Evolutionary conservation across 169 alveolate genomes (phyloP).

Genomic region (Theileria parva): DNA sequence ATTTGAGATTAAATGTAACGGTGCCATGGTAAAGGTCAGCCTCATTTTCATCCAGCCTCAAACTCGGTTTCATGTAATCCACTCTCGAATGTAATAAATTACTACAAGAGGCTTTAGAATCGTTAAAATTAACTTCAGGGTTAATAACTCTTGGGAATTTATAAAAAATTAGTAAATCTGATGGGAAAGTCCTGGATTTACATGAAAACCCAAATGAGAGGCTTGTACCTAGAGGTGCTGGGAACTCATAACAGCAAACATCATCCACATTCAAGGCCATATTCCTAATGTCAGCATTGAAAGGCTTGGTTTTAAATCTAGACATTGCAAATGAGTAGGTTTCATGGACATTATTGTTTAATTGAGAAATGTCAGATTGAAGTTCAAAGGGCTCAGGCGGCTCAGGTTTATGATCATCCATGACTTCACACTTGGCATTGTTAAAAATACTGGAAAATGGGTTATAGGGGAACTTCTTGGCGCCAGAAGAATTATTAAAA

Average conservation of each 20-base stretch:
- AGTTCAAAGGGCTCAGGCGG: not conserved
- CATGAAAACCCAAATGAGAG: not conserved
- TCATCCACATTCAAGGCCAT: slow-evolving; percentile 18
- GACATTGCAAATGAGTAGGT: not conserved
- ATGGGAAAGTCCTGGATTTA: not conserved
- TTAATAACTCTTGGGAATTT: not conserved
- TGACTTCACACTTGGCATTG: too few species aligned
- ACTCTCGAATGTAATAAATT: not conserved
- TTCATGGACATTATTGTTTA: not conserved
- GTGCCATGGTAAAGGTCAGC: not conserved
- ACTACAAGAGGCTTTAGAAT: not conserved
- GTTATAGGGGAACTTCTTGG: too few species aligned
- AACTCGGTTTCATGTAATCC: not conserved
- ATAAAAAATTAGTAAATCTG: not conserved
- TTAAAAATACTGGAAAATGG: too few species aligned
- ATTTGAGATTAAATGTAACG: not conserved
- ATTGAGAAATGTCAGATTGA: not conserved
- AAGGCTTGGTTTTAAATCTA: slow-evolving; percentile 3
- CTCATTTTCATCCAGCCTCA: not conserved
- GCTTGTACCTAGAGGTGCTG: slow-evolving; percentile 28
- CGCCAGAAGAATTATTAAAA: too few species aligned
- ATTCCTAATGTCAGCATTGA: not conserved
- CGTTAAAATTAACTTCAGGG: not conserved
- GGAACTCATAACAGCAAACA: slow-evolving; percentile 31
- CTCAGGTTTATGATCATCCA: too few species aligned